phyloP scores from a whole-genome alignment of 2,329 filamentous ascomycete genomes.

The Ilyonectria mors-panacis region DNA sequence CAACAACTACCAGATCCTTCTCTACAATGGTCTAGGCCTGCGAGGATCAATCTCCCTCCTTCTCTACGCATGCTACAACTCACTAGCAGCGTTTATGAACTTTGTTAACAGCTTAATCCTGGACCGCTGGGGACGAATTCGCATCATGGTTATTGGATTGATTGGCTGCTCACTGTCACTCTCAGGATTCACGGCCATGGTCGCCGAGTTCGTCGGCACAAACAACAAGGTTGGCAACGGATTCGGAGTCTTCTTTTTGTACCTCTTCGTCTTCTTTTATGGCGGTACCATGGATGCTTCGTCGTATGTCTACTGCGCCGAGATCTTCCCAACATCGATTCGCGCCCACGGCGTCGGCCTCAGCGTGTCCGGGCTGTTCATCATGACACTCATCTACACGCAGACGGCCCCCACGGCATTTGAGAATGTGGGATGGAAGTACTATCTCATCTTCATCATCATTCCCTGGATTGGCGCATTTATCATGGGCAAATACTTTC shows the following conservation, averaged over 20 bases:
- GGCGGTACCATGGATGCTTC: slow-evolving; percentile 26
- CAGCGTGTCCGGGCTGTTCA: slow-evolving; percentile 21
- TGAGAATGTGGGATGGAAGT: slow-evolving; percentile 17
- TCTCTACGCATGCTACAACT: slow-evolving; percentile 5
- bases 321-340: slow-evolving; percentile 34
- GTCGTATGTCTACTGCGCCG: slow-evolving; percentile 32
- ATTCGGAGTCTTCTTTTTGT: slow-evolving; percentile 10
- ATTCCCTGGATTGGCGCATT: slow-evolving; percentile 4
- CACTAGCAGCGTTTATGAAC: background rate
- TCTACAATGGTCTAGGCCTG: slow-evolving; percentile 10
- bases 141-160: slow-evolving; percentile 2
- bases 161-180: background rate
- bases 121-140: slow-evolving; percentile 10
- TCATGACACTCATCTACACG: slow-evolving; percentile 24
- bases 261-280: slow-evolving; percentile 18
- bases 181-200: background rate
- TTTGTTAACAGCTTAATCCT: background rate
- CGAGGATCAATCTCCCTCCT: slow-evolving; percentile 1
- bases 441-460: slow-evolving; percentile 25
- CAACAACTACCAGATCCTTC: slow-evolving; percentile 19
- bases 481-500: slow-evolving; percentile 11
- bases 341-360: slow-evolving; percentile 31
- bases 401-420: slow-evolving; percentile 18
- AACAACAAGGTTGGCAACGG: background rate
- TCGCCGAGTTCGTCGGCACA: slow-evolving; percentile 1